Percentiles rank a stretch among this genome's conserved stretches.
Conservation (phyloP, 768 basidiomycete species). For the Boletus reticulatus region DNA sequence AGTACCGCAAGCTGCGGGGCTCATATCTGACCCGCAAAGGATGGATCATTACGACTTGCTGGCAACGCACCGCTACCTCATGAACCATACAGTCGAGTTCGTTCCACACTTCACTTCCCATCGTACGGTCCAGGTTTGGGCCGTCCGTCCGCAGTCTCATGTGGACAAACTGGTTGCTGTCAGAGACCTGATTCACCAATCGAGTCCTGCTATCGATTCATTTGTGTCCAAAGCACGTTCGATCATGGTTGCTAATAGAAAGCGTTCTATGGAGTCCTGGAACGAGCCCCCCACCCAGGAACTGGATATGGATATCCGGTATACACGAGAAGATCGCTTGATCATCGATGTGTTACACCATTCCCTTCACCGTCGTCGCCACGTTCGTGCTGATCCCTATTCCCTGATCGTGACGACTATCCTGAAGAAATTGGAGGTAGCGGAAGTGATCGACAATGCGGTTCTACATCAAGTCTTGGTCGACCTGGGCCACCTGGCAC, state of each 20-base stretch:
- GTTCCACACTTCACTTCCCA: conserved; percentile 47
- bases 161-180: conserved; percentile 51
- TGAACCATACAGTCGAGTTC: conserved; percentile 52
- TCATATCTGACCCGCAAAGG: conserved; percentile 35
- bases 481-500: conserved; percentile 71
- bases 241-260: conserved; percentile 38
- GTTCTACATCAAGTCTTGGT: conserved; percentile 50
- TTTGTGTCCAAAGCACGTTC: conserved; percentile 52
- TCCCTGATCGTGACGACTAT: conserved; percentile 49
- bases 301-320: conserved; percentile 31
- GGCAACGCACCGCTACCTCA: conserved; percentile 62
- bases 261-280: conserved; percentile 30
- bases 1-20: conserved; percentile 48
- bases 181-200: conserved; percentile 42
- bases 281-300: conserved; percentile 28
- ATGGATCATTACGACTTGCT: conserved; percentile 38
- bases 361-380: conserved; percentile 46
- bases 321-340: conserved; percentile 50
- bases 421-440: conserved; percentile 52
- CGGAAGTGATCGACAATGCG: conserved; percentile 26
- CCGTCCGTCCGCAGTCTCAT: conserved; percentile 61
- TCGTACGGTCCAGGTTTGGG: conserved; percentile 48
- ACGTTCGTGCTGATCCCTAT: conserved; percentile 65
- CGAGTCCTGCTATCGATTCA: conserved; percentile 38
- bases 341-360: conserved; percentile 61